Conservation (phyloP, 768 basidiomycete genomes). For the Auriscalpium orientale region DNA sequence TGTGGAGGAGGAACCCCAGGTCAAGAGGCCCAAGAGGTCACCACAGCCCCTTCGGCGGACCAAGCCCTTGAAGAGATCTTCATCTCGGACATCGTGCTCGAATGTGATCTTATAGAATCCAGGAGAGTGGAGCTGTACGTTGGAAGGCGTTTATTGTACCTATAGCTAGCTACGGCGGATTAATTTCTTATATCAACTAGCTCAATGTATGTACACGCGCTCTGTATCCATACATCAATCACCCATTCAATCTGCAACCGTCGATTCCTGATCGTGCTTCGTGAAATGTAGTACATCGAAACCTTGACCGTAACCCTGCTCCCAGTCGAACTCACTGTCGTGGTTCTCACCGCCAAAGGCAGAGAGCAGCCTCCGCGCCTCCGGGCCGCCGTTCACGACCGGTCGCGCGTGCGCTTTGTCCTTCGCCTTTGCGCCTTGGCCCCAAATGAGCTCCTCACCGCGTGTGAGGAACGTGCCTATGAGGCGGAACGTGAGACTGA, state of each 20-base stretch:
- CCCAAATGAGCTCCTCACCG: slow-evolving; percentile 50
- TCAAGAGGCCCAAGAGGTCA: background rate
- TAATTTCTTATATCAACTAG: too few species aligned
- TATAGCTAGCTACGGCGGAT: too few species aligned
- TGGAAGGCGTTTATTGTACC: too few species aligned
- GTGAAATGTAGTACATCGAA: slow-evolving; percentile 56
- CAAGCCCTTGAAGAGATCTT: background rate
- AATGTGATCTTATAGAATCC: too few species aligned
- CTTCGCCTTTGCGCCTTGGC: slow-evolving; percentile 68
- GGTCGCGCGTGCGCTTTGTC: slow-evolving; percentile 41
- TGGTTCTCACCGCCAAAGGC: slow-evolving; percentile 76
- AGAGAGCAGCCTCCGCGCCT: slow-evolving; percentile 41
- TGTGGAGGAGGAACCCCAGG: background rate
- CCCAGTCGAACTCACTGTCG: slow-evolving; percentile 64
- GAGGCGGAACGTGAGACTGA: slow-evolving; percentile 72
- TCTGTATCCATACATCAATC: background rate
- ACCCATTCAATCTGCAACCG: background rate
- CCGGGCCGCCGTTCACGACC: slow-evolving; percentile 45
- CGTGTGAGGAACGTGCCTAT: slow-evolving; percentile 67
- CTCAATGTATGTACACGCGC: too few species aligned
- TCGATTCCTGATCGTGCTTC: too few species aligned
- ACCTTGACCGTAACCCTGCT: slow-evolving; percentile 53
- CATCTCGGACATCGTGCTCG: too few species aligned
- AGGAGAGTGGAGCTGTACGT: too few species aligned
- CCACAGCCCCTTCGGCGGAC: background rate